phyloP scores from a whole-genome alignment of 371 early-diverging fungal species.

The Mortierella sp. region DNA sequence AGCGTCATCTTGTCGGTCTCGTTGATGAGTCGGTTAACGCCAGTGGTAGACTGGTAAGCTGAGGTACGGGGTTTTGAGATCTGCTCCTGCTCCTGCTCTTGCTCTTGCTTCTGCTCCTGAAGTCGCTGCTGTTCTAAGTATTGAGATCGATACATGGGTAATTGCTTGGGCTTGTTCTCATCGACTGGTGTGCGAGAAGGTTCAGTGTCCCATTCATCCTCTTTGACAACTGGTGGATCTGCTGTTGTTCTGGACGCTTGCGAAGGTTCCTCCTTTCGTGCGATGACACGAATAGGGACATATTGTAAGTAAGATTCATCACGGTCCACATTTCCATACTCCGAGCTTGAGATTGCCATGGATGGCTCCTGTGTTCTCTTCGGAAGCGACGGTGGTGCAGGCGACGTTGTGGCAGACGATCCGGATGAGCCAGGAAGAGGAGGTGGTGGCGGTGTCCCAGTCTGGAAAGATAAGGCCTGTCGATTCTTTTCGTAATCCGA shows the following conservation, averaged over 20 bases:
- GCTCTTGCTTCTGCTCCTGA: constrained; percentile 9
- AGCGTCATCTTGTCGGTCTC: constrained; percentile 30
- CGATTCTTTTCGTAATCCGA: constrained; percentile 35
- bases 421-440: constrained; percentile 1
- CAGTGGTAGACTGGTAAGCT: constrained; percentile 2
- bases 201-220: constrained; percentile 48
- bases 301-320: constrained; percentile 38
- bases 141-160: constrained; percentile 28
- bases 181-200: constrained; percentile 7
- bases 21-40: constrained; percentile 28
- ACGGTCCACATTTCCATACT: constrained; percentile 6
- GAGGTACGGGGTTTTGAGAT: neutral
- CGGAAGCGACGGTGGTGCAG: constrained; percentile 28
- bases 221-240: constrained; percentile 17
- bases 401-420: neutral
- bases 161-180: constrained; percentile 2
- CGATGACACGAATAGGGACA: constrained; percentile 43
- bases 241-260: neutral
- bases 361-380: constrained; percentile 28
- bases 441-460: constrained; percentile 36
- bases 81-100: constrained; percentile 3
- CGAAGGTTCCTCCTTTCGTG: constrained; percentile 26
- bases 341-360: neutral
- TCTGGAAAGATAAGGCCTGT: constrained; percentile 47
- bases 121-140: constrained; percentile 30